phyloP scores from a whole-genome alignment of 306 rosid genomes.

The Cucurbita argyrosperma region DNA sequence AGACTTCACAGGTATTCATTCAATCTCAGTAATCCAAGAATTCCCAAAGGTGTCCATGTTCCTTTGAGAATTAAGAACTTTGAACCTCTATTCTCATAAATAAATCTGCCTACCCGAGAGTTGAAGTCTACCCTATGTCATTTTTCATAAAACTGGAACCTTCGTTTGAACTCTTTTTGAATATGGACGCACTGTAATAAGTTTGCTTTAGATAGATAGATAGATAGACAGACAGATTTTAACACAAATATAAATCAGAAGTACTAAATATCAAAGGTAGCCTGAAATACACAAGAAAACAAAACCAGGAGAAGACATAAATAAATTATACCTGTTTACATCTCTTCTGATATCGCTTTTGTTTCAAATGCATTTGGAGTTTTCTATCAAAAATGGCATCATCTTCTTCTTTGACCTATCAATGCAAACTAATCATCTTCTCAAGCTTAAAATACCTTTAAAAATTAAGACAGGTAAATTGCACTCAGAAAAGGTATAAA shows the following conservation, averaged over 20 bases:
- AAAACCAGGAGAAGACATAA: not conserved
- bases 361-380: constrained; percentile 67
- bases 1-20: not conserved
- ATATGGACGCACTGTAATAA: not conserved
- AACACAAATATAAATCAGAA: not conserved
- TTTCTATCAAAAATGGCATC: constrained; percentile 57
- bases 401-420: constrained; percentile 91
- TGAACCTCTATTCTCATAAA: not conserved
- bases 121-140: not conserved
- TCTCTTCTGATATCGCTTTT: constrained; percentile 50
- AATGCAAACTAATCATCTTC: not conserved
- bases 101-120: not conserved
- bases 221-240: not conserved
- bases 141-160: not conserved
- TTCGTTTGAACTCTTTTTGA: not conserved
- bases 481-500: not conserved
- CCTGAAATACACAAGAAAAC: not conserved
- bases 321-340: constrained; percentile 35
- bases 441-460: not conserved
- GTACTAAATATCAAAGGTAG: not conserved
- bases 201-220: not conserved
- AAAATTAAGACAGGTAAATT: not conserved
- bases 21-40: not conserved
- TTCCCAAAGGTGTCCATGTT: not conserved
- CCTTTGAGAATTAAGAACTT: not conserved